Base-by-base conservation (phyloP, 805 yeast species). In the Lachancea cidri region DNA sequence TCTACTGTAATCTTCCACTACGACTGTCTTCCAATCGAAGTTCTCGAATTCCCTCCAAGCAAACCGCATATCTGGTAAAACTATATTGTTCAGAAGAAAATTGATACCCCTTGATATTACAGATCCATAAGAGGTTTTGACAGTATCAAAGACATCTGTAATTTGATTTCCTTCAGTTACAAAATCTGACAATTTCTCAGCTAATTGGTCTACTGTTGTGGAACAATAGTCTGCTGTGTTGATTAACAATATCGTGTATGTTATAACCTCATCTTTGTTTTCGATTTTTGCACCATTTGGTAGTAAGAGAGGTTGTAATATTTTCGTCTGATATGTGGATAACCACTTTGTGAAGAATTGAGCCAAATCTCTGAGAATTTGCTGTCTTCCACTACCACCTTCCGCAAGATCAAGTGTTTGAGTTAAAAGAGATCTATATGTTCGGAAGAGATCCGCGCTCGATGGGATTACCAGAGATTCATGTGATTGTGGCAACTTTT, bases 151-250 rank as follows among this genome's bases (percentile, higher is more conserved):
- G 33, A 65, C 57, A 13, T 66, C 55, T 13, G 66, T 58, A n/a
- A 79, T 55, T 43, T 66, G 68, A 16, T 62, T 66, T 9, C 67
- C 48, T 59, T 69, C 52, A 62, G 65, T 57, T 25, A 74, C 63
- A 60, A 72, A 52, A 35, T 67, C 67, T 56, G 59, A 44, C 13
- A 78, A 62, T 50, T 77, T 77, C 18, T 81, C 84, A 50, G 81
- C 87, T 34, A 93, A 65, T 57, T 93, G 97, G 9, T 72, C 73
- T 2, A 82, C 76, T 2, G 96, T 93, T 8, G 77, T 70, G 14
- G 86, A 76, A 44, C 95, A 81, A 59, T 89, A 93, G 57, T 91
- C 96, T 1, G 95, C 87, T 0, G 98, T 91, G 51, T 87, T 86
- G 27, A 91, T 65, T 7, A 88, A 74, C 56, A 86, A 66, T 20